Conservation (phyloP, 441 rosid species). For the Populus hybrid region DNA sequence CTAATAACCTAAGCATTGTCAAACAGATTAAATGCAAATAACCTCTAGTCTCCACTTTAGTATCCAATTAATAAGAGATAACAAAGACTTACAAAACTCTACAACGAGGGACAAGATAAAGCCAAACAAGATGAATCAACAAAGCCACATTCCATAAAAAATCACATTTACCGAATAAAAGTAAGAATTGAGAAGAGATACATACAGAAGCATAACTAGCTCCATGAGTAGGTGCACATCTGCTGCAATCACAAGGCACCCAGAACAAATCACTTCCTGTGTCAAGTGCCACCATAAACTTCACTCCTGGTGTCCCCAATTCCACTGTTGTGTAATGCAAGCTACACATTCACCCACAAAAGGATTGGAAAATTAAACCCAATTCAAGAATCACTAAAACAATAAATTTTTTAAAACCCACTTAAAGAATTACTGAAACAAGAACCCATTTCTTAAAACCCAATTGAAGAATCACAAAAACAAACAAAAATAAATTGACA, state of each 20-base stretch:
- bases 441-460: too few species aligned
- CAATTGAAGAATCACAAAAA: too few species aligned
- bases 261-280: conserved; percentile 88
- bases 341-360: conserved; percentile 28
- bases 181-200: not conserved
- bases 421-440: too few species aligned
- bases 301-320: conserved; percentile 79
- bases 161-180: not conserved
- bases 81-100: not conserved
- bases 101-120: not conserved
- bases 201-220: conserved; percentile 53
- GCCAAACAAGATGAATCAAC: not conserved
- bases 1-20: not conserved
- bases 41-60: not conserved
- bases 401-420: not conserved
- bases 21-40: not conserved
- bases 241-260: conserved; percentile 85
- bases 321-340: conserved; percentile 86
- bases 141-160: not conserved
- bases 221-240: conserved; percentile 67
- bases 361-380: not conserved
- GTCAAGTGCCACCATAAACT: conserved; percentile 88
- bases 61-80: not conserved
- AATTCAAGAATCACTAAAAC: not conserved
- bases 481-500: not conserved